phyloP scores from a whole-genome alignment of 257 asterid species.

The Ligustrum vulgare region DNA sequence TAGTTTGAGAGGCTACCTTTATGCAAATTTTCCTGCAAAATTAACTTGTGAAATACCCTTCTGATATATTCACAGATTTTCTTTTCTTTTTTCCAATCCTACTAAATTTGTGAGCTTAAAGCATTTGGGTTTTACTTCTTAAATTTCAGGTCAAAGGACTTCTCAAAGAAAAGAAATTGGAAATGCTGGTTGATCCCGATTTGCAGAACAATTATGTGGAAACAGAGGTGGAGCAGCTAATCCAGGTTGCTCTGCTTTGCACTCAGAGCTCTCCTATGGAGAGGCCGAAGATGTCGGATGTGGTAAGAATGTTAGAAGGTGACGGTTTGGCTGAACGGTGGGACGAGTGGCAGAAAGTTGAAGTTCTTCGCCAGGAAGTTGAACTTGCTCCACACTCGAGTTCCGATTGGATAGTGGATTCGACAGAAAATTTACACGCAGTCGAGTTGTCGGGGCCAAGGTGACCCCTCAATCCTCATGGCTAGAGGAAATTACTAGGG shows the following conservation, averaged over 20 bases:
- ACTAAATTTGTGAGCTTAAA: neutral
- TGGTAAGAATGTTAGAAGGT: slow-evolving; percentile 55
- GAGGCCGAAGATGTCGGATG: slow-evolving; percentile 59
- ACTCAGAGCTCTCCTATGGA: slow-evolving; percentile 53
- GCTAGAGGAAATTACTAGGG: slow-evolving; percentile 22
- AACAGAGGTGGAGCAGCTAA: slow-evolving; percentile 52
- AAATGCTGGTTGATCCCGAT: slow-evolving; percentile 59
- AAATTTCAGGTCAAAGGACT: slow-evolving; percentile 51
- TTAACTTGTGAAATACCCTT: too few species aligned
- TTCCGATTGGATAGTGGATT: slow-evolving; percentile 54
- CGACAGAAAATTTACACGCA: slow-evolving; percentile 54
- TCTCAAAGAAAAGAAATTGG: slow-evolving; percentile 47
- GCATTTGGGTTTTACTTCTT: neutral
- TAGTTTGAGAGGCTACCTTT: too few species aligned
- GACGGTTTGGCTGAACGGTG: slow-evolving; percentile 57
- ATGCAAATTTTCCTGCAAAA: too few species aligned
- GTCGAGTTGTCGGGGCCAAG: slow-evolving; percentile 57
- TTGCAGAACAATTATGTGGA: slow-evolving; percentile 44
- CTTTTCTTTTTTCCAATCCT: neutral
- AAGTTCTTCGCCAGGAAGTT: slow-evolving; percentile 57
- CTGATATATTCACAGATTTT: neutral
- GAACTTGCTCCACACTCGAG: slow-evolving; percentile 44
- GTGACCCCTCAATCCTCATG: slow-evolving; percentile 23
- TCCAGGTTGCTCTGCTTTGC: slow-evolving; percentile 55
- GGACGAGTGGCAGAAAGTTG: slow-evolving; percentile 68